Base-by-base conservation (phyloP, 176 grass and related monocot species). In the Phragmites australis region DNA sequence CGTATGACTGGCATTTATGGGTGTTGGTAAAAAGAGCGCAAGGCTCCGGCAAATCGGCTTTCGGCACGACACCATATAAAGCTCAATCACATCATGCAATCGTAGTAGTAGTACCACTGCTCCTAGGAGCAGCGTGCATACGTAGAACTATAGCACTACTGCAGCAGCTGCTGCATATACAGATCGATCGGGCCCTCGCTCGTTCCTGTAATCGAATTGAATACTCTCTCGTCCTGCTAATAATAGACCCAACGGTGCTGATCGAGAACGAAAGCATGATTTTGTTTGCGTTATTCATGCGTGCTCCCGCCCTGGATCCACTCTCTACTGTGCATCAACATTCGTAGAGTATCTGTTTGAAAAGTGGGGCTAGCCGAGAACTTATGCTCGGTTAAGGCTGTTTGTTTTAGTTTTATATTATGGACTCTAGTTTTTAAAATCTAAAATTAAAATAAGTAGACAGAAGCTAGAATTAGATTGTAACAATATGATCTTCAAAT, bases 31-130 rank as follows among this genome's bases (percentile, higher is more conserved):
- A 80, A 80, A 73, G 58, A 64, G 29, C 26, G 60, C 49, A 26
- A 46, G 60, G 9, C 58, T 81, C 84, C 84, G 60, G 77, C 77
- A 57, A 58, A 67, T 67, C 69, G 84, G 77, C 77, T 81, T 86
- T 86, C 29, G 76, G 69, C 77, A 81, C 77, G 69, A 25, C 59
- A 37, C 26, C 27, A 30, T 47, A 58, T 58, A 70, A 26, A 58
- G 29, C 52, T 34, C 8, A 1, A 8, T 4, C 51, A 22, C 80
- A 62, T 49, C 31, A 62, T 72, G 79, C 39, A 45, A 29, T 6
- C 55, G 74, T 76, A 43, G 14, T 57, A 2, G 9, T 37, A 37
- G 3, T 37, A 37, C 34, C 34, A 37, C 34, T 37, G 34, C 34
- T 37, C 11, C 22, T 16, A 31, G 14, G 26, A 61, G 27, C 27